These are phyloP conservation scores for Boechera stricta DNA, from an alignment of 345 rosid genomes.

Conservation along the genomic window DNA sequence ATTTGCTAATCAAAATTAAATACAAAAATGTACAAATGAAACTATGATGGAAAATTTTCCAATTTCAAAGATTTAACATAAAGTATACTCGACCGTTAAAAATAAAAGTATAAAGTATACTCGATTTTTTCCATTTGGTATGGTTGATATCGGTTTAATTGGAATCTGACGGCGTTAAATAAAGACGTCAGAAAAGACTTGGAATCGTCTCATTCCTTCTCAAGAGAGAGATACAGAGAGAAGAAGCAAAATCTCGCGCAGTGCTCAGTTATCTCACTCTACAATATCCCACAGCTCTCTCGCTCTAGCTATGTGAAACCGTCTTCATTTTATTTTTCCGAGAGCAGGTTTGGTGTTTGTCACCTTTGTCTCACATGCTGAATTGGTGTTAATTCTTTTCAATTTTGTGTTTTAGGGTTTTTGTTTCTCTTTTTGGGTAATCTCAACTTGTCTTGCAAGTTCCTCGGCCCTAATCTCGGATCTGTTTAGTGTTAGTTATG, in stretches of 20 bases:
- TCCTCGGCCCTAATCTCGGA: no score
- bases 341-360: constrained; percentile 34
- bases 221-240: not conserved
- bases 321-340: not conserved
- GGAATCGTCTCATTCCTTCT: constrained; percentile 34
- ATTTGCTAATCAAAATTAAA: not conserved
- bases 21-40: not conserved
- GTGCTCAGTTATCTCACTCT: constrained; percentile 29
- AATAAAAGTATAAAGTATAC: not conserved
- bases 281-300: constrained; percentile 1
- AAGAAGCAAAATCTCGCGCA: constrained; percentile 26
- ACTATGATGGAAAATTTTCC: not conserved
- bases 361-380: constrained; percentile 1
- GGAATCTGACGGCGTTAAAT: constrained; percentile 52
- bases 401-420: constrained; percentile 21
- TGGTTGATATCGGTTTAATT: not conserved
- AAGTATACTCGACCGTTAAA: not conserved
- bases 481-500: not conserved
- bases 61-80: not conserved
- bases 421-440: not conserved
- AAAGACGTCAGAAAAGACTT: constrained; percentile 57
- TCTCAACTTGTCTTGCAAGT: no score
- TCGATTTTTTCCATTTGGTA: not conserved
- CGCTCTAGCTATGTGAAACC: constrained; percentile 24
- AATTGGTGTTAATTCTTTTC: constrained; percentile 9